Conservation (phyloP, 345 rosid genomes). For the Gossypium ekmanianum region DNA sequence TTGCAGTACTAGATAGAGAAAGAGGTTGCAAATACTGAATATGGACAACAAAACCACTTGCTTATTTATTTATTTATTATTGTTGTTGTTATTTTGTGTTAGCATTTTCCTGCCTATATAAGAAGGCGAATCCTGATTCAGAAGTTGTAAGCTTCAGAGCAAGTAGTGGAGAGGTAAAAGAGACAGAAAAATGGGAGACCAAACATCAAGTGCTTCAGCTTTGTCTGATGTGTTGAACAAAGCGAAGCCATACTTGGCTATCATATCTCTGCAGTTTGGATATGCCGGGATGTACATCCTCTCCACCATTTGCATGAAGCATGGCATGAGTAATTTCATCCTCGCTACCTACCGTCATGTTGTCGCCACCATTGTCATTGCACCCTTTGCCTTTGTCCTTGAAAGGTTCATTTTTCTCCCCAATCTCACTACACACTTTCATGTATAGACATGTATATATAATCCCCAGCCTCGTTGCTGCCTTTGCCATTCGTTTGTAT, state of each 20-base stretch:
- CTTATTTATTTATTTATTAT: slow-evolving; percentile 1
- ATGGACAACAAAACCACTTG: too few species aligned
- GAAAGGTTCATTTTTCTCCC: slow-evolving; percentile 51
- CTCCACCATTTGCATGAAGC: slow-evolving; percentile 59
- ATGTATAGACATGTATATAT: neutral
- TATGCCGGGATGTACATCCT: slow-evolving; percentile 86
- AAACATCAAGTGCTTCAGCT: slow-evolving; percentile 7
- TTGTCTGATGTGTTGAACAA: slow-evolving; percentile 26
- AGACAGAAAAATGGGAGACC: slow-evolving; percentile 21
- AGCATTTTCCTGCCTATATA: slow-evolving; percentile 28
- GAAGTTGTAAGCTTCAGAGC: neutral
- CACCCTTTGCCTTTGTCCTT: slow-evolving; percentile 78
- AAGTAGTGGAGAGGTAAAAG: neutral
- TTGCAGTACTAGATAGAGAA: too few species aligned
- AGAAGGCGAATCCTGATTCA: slow-evolving; percentile 21
- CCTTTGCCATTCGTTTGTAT: neutral
- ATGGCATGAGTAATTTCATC: slow-evolving; percentile 75
- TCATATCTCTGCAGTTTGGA: slow-evolving; percentile 79
- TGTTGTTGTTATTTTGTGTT: neutral
- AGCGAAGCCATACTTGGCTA: slow-evolving; percentile 65
- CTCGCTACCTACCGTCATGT: slow-evolving; percentile 79
- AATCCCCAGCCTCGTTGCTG: neutral
- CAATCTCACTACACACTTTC: too few species aligned
- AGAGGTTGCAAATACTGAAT: too few species aligned
- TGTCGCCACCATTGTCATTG: slow-evolving; percentile 59